Evolutionary conservation across 108 stramenopile genomes (phyloP).

Genomic region (Cyclotella atomus): DNA sequence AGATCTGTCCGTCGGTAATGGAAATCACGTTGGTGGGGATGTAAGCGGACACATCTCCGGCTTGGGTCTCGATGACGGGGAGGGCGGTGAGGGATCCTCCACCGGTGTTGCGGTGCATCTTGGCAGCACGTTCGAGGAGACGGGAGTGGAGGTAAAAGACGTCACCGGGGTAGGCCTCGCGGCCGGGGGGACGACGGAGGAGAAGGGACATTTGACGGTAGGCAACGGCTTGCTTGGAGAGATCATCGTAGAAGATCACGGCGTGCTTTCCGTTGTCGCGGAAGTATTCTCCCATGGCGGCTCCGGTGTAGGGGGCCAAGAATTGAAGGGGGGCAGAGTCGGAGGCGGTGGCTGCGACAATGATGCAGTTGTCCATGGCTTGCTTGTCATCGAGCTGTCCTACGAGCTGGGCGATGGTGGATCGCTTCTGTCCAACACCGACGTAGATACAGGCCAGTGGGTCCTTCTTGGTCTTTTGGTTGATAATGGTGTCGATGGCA

Average conservation of each 20-base stretch:
- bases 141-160: slow-evolving; percentile 99
- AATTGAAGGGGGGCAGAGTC: slow-evolving; percentile 99
- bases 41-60: slow-evolving; percentile 99
- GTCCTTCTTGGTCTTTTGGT: slow-evolving; percentile 99
- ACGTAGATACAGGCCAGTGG: slow-evolving; percentile 99
- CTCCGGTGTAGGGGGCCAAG: slow-evolving; percentile 99
- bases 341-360: slow-evolving; percentile 99
- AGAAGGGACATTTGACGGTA: slow-evolving; percentile 99
- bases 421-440: slow-evolving; percentile 99
- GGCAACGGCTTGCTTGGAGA: slow-evolving; percentile 99
- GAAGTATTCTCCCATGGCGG: slow-evolving; percentile 99
- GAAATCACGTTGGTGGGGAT: slow-evolving; percentile 99
- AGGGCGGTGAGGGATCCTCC: slow-evolving; percentile 99
- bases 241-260: slow-evolving; percentile 99
- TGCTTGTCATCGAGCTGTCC: slow-evolving; percentile 97
- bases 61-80: slow-evolving; percentile 99
- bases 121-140: slow-evolving; percentile 99
- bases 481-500: slow-evolving; percentile 99
- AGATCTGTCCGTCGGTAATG: slow-evolving; percentile 99
- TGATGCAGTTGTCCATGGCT: slow-evolving; percentile 98
- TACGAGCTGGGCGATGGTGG: slow-evolving; percentile 99
- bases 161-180: slow-evolving; percentile 99
- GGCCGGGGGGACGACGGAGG: slow-evolving; percentile 99
- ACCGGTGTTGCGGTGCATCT: slow-evolving; percentile 96
- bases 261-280: slow-evolving; percentile 99